Evolutionary conservation across 2,329 filamentous ascomycete species (phyloP).

Genomic region (Phoma herbarum): DNA sequence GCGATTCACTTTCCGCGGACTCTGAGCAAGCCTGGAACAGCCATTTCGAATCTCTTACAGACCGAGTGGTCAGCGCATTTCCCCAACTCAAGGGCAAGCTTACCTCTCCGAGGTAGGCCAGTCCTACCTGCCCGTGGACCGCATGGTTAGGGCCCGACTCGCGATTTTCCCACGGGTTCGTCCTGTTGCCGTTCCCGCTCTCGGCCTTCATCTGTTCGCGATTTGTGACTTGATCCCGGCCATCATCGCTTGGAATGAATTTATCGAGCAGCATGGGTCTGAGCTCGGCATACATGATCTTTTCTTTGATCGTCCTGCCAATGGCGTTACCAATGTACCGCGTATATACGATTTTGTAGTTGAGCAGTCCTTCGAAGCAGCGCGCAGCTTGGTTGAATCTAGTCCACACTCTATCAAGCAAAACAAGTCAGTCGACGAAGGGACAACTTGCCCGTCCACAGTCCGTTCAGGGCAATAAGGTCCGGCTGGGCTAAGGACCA

Average conservation of each 20-base stretch:
- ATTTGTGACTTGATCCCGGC: conserved; percentile 62
- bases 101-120: too few species aligned
- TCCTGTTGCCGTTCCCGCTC: too few species aligned
- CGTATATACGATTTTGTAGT: conserved; percentile 70
- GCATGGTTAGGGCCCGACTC: too few species aligned
- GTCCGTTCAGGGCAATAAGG: conserved; percentile 61
- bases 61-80: too few species aligned
- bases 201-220: conserved; percentile 66
- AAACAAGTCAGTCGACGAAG: conserved; percentile 4
- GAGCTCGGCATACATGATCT: conserved; percentile 76
- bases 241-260: conserved; percentile 67
- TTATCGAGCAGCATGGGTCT: conserved; percentile 75
- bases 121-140: too few species aligned
- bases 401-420: conserved; percentile 58
- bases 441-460: conserved; percentile 60
- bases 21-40: too few species aligned
- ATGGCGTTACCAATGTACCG: conserved; percentile 69
- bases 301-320: conserved; percentile 69
- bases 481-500: conserved; percentile 69
- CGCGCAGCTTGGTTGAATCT: conserved; percentile 73
- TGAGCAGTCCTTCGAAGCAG: conserved; percentile 76
- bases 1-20: too few species aligned
- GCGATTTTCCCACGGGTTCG: too few species aligned
- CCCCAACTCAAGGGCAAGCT: too few species aligned
- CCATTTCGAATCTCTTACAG: too few species aligned